Evolutionary conservation across 768 basidiomycete species (phyloP), one percentile per base, ranked within the genome.

Genomic region (Candolleomyces aberdarensis): DNA sequence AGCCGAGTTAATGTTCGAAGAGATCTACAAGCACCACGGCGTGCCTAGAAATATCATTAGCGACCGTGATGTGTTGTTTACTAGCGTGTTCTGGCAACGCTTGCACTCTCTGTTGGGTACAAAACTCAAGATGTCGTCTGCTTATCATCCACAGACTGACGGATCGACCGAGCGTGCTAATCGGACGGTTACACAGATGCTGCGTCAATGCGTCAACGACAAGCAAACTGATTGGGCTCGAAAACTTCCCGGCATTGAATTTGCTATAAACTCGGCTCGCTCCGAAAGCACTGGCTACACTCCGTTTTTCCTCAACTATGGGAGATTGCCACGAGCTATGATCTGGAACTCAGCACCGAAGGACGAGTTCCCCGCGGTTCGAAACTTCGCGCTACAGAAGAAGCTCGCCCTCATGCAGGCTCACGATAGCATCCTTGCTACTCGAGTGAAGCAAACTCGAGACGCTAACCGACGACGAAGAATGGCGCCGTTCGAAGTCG

Each of bases 1-100:
- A 14, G 61, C 63, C 39, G 61, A 64, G 22, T 15, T 64, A 0
- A 32, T 53, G 44, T 63, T 63, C 49, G 58, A 63, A 3, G 10
- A 19, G 3, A 43, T 63, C 1, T 60, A 63, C 49, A 56, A 57
- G 22, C 39, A 31, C 6, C 58, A 63, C 31, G 54, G 62, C n/a
- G 29, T 63, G n/a, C 62, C 62, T 57, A 11, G 40, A 1, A 56
- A 60, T 7, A 57, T 63, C 4, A 22, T 63, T 8, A 50, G 47
- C 13, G 51, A 60, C 22, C 46, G 54, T 6, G 58, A 63, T 22
- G 49, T 43, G 9, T 20, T 63, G 2, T 63, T 63, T 31, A 63
- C 59, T 10, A 63, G 62, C 40, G 57, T 49, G 19, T 63, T 63
- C 41, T 63, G 62, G 62, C 53, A 60, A 19, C 52, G 48, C 4